Conservation (phyloP, 2,329 filamentous ascomycete genomes). For the Xylaria polymorpha region DNA sequence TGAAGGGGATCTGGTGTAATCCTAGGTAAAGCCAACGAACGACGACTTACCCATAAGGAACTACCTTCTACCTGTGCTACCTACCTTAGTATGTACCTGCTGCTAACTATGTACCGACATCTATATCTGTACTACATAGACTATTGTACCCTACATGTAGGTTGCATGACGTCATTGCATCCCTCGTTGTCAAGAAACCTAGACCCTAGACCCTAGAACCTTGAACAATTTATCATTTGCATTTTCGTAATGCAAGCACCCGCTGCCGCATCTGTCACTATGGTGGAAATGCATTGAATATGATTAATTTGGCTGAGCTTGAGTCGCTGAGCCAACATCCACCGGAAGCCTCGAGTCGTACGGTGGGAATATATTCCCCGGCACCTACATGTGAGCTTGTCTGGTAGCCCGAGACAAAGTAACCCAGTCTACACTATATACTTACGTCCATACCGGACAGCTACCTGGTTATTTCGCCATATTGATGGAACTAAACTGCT, state of each 20-base stretch:
- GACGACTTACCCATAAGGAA: no score
- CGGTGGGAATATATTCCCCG: background rate
- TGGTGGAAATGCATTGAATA: background rate
- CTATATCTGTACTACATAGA: no score
- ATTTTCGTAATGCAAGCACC: slow-evolving; percentile 2
- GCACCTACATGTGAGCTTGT: background rate
- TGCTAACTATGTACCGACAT: no score
- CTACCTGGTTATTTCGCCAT: background rate
- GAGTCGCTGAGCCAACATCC: background rate
- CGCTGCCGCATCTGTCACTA: background rate
- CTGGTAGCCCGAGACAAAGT: background rate
- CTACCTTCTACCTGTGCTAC: no score
- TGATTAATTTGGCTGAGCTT: background rate
- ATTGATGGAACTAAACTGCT: slow-evolving; percentile 8
- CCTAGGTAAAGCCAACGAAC: no score
- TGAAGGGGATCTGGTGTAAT: background rate
- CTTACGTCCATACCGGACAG: background rate
- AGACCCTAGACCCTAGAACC: background rate
- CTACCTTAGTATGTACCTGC: no score
- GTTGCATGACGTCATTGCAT: slow-evolving; percentile 8
- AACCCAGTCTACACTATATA: background rate
- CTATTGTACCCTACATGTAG: background rate
- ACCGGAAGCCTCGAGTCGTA: background rate
- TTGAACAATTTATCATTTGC: slow-evolving; percentile 6
- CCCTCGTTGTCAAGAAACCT: background rate